These are phyloP conservation scores for Porodaedalea pini DNA, from an alignment of 1,284 basidiomycete species.

Conservation along the genomic window DNA sequence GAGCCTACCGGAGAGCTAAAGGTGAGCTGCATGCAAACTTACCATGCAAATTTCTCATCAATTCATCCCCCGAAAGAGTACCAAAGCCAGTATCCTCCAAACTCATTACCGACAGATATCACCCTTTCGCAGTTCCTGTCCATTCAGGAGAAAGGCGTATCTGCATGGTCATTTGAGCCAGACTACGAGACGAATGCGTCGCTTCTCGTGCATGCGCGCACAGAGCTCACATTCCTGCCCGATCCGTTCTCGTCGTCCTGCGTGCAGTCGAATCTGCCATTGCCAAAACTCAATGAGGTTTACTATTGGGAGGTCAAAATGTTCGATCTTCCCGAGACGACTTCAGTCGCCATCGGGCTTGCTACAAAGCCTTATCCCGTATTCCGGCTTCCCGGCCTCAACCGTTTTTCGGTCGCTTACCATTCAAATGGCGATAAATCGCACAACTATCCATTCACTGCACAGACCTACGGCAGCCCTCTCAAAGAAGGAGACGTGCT, in stretches of 20 bases:
- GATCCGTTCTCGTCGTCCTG: slow-evolving; percentile 90
- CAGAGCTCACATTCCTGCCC: slow-evolving; percentile 93
- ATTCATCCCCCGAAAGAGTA: slow-evolving; percentile 54
- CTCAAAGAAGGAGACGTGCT: slow-evolving; percentile 93
- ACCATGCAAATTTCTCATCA: slow-evolving; percentile 10
- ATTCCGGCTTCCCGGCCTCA: slow-evolving; percentile 88
- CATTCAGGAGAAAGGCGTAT: slow-evolving; percentile 97
- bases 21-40: slow-evolving; percentile 47
- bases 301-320: slow-evolving; percentile 99
- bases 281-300: slow-evolving; percentile 94
- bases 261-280: slow-evolving; percentile 90
- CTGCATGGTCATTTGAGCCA: slow-evolving; percentile 96
- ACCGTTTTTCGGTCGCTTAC: slow-evolving; percentile 92
- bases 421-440: slow-evolving; percentile 97
- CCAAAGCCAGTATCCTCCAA: slow-evolving; percentile 88
- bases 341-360: slow-evolving; percentile 83
- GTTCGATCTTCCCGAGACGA: slow-evolving; percentile 86
- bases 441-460: slow-evolving; percentile 95
- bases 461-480: slow-evolving; percentile 78
- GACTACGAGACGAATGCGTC: slow-evolving; percentile 92
- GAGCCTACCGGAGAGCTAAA: slow-evolving; percentile 84
- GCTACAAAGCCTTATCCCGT: slow-evolving; percentile 94
- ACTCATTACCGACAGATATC: slow-evolving; percentile 92
- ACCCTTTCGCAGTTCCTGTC: slow-evolving; percentile 95
- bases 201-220: slow-evolving; percentile 87